phyloP scores from a whole-genome alignment of 768 basidiomycete species.

The Podaxis sp. region DNA sequence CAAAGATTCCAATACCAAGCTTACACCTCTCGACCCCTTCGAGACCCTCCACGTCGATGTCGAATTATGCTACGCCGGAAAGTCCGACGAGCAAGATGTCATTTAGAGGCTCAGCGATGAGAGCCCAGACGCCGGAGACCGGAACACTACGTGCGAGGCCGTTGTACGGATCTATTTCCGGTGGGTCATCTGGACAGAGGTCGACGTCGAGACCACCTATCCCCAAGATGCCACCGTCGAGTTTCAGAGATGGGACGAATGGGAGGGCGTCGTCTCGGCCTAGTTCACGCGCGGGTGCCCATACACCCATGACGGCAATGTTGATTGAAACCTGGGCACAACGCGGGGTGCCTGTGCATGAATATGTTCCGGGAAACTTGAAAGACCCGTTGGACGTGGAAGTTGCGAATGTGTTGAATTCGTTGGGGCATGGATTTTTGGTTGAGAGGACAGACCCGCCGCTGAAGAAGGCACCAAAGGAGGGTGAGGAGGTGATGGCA shows the following conservation, averaged over 20 bases:
- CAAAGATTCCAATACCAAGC: conserved; percentile 79
- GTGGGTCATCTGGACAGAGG: conserved; percentile 38
- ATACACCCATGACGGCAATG: conserved; percentile 53
- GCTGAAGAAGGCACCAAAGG: conserved; percentile 58
- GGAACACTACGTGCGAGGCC: conserved; percentile 49
- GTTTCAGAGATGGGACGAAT: conserved; percentile 60
- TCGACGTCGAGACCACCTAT: conserved; percentile 36
- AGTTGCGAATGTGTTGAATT: conserved; percentile 73
- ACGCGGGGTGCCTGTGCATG: conserved; percentile 40
- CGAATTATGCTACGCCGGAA: conserved; percentile 13
- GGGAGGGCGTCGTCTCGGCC: conserved; percentile 64
- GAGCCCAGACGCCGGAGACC: conserved; percentile 68
- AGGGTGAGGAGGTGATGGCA: conserved; percentile 78
- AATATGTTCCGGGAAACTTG: conserved; percentile 63
- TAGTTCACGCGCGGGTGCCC: conserved; percentile 61
- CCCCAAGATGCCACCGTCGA: conserved; percentile 66
- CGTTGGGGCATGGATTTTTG: conserved; percentile 71
- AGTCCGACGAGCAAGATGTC: conserved; percentile 17
- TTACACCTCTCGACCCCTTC: conserved; percentile 69
- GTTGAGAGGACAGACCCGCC: conserved; percentile 83
- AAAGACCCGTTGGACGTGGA: conserved; percentile 83
- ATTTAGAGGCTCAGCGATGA: conserved; percentile 8
- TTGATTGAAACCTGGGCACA: conserved; percentile 13
- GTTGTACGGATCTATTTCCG: conserved; percentile 56
- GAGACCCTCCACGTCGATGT: conserved; percentile 43